phyloP scores from a whole-genome alignment of 1,284 basidiomycete species.

The Crucibulum parvulum region DNA sequence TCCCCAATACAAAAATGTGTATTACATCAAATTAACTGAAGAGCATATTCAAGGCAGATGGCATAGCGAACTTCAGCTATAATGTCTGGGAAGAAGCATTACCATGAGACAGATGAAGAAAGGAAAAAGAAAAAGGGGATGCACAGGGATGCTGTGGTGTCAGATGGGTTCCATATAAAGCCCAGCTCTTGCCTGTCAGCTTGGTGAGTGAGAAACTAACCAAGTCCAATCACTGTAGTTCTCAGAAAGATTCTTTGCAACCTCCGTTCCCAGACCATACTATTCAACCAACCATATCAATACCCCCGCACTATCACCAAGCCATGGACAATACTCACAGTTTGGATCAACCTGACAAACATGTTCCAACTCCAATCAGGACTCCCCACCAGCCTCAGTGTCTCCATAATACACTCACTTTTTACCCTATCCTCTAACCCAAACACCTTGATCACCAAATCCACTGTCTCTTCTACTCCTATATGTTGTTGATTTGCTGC shows the following conservation, averaged over 20 bases:
- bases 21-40: too few relatives aligned
- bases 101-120: background rate
- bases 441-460: conserved; percentile 87
- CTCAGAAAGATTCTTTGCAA: conserved; percentile 92
- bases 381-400: conserved; percentile 88
- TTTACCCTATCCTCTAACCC: conserved; percentile 61
- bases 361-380: conserved; percentile 96
- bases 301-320: conserved; percentile 5
- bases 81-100: conserved; percentile 56
- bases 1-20: too few relatives aligned
- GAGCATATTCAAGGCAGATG: conserved; percentile 62
- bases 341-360: conserved; percentile 96
- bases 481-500: conserved; percentile 99
- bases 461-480: conserved; percentile 93
- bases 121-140: conserved; percentile 20
- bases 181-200: conserved; percentile 84
- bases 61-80: conserved; percentile 96
- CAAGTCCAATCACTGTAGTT: conserved; percentile 97
- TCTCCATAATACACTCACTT: conserved; percentile 81
- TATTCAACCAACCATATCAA: conserved; percentile 25
- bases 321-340: conserved; percentile 50
- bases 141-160: conserved; percentile 81
- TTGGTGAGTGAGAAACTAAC: conserved; percentile 87
- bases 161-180: conserved; percentile 85
- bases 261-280: conserved; percentile 91